Base-by-base conservation (phyloP, 225 moss, liverwort and hornwort genomes). In the Pseudoscleropodium purum region DNA sequence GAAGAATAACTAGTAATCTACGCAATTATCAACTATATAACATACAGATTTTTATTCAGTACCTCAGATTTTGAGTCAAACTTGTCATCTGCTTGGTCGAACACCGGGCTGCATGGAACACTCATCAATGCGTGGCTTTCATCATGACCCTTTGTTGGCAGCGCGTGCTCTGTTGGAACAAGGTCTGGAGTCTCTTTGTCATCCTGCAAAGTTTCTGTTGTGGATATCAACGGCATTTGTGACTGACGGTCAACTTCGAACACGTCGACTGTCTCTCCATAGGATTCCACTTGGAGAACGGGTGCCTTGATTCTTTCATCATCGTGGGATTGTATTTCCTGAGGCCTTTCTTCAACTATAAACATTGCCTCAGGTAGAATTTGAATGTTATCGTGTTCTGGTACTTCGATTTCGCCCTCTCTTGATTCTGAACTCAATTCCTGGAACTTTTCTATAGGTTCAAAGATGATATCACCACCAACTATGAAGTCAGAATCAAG, bases 41-140 rank as follows among this genome's bases (percentile, higher is more conserved):
- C 19, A 9, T 1, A 20, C 21, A 10, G 63, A 33, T 30, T 56
- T 62, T n/a, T 34, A 41, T 61, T 65, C 39, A 41, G 21, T 90
- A 93, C 93, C 90, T 90, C 79, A 66, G 72, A 64, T 73, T 83
- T 54, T 61, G 83, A 79, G 66, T 64, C 70, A 36, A 87, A 64
- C 13, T 91, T 56, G 68, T 64, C 86, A 77, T 87, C 89, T 60
- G 68, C 89, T 54, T 88, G 86, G 30, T 74, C 76, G 37, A 43
- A 83, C 63, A 74, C 70, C 37, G 87, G 87, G 41, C n/a, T 75
- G 51, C 41, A 6, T 72, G 62, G n/a, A 52, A 33, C 78, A 86
- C 57, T 79, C 21, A 11, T 30, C 75, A 67, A 47, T 12, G 13
- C 57, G 18, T 17, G 76, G 27, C 89, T 81, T 75, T 83, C 90